Evolutionary conservation across 768 basidiomycete genomes (phyloP), one percentile per base, ranked within the genome.

Genomic region (Imleria badia): DNA sequence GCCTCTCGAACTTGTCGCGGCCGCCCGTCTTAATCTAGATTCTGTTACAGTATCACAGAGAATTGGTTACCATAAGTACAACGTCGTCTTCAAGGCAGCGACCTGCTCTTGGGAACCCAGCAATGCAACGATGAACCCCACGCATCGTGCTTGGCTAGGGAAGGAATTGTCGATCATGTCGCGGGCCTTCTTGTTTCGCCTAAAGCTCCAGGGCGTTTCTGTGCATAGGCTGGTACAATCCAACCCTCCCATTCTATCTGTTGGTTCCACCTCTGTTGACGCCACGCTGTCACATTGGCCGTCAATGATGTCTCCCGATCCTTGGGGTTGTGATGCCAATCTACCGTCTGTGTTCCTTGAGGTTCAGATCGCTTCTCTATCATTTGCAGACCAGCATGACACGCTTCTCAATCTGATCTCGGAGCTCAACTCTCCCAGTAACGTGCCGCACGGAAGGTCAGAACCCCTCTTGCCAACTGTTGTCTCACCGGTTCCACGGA

Each of bases 271-370:
- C 45, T 60, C 62, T 13, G 43, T 62, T 22, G 65, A 71, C 6
- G 50, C 78, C 15, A 67, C 87, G 22, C 67, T 76, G 20, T 78
- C 78, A 3, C 82, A 84, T 65, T 90, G 86, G 86, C 83, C 85
- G 10, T 66, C 77, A 39, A 82, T 85, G 60, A 65, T 85, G 41
- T 56, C 70, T 13, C n/a, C 49, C 19, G 38, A 47, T 51, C 45
- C 40, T 41, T 41, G 34, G 47, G 41, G 44, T 44, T 82, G 80
- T 22, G 85, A 86, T 61, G 79, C 83, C 10, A 85, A 84, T 63
- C 74, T 78, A 11, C 77, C 87, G 12, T 73, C 85, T 13, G 44
- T 88, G 19, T 78, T 79, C 26, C 61, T 84, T 20, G 76, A 75
- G 35, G 56, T 77, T 39, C 74, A 67, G 26, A 52, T 84, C 13